These are phyloP conservation scores for Anaeramoeba ignava DNA, from an alignment of 78 protist species.

Conservation along the genomic window DNA sequence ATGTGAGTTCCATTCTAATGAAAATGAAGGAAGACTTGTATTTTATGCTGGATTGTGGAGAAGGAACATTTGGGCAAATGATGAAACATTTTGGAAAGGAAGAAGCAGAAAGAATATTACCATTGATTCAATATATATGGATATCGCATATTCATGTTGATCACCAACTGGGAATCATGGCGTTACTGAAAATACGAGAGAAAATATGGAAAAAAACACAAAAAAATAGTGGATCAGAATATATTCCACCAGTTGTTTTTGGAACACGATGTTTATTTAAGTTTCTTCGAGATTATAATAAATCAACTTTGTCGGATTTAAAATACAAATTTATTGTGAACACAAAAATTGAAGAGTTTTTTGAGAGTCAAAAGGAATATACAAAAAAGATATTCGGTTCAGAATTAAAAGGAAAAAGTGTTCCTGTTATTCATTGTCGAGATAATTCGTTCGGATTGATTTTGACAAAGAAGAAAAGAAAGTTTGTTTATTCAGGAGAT, in stretches of 20 bases:
- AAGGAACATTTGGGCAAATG: not conserved
- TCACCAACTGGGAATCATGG: not conserved
- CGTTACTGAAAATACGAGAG: not conserved
- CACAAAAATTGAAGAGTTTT: too few relatives aligned
- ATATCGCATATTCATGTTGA: not conserved
- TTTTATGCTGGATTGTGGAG: not conserved
- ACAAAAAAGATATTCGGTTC: too few relatives aligned
- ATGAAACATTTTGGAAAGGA: not conserved
- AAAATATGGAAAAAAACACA: too few relatives aligned
- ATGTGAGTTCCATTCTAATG: not conserved
- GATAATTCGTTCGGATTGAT: constrained; percentile 48
- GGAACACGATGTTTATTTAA: too few relatives aligned
- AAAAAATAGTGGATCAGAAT: too few relatives aligned
- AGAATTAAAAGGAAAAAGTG: too few relatives aligned
- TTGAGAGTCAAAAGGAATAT: too few relatives aligned
- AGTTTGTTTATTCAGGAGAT: constrained; percentile 77
- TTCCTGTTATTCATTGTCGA: constrained; percentile 44
- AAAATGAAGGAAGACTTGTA: not conserved
- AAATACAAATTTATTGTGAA: too few relatives aligned
- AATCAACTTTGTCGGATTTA: too few relatives aligned
- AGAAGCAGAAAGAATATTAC: not conserved
- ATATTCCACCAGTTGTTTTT: too few relatives aligned
- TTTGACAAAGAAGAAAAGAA: too few relatives aligned
- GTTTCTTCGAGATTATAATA: too few relatives aligned
- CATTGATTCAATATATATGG: not conserved